Conservation (phyloP, 2,329 filamentous ascomycete species). For the Hortaea sp. region DNA sequence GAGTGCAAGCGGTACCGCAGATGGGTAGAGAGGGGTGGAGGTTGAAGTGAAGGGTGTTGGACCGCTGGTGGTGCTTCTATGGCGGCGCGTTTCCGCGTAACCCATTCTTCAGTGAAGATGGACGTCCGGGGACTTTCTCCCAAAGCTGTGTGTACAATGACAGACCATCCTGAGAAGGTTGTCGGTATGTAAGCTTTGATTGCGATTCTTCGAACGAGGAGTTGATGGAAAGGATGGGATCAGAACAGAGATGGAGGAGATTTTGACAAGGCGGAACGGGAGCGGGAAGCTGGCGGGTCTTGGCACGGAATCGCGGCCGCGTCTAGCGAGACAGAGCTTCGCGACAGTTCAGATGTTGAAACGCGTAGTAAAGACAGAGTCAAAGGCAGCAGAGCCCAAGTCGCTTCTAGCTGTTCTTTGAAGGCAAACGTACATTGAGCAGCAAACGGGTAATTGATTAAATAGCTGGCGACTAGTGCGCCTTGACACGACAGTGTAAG, state of each 20-base stretch:
- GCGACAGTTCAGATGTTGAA: no score
- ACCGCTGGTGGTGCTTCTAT: constrained; percentile 84
- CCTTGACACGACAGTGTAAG: no score
- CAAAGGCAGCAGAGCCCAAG: no score
- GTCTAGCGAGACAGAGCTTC: no score
- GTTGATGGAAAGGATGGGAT: constrained; percentile 44
- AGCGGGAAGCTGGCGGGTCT: constrained; percentile 11
- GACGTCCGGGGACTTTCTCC: constrained; percentile 99
- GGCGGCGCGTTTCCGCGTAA: constrained; percentile 97
- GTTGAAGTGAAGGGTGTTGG: constrained; percentile 52
- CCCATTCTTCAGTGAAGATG: constrained; percentile 37
- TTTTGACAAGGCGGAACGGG: constrained; percentile 4
- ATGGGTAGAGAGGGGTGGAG: constrained; percentile 34
- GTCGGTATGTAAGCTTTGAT: constrained; percentile 94
- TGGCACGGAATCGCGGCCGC: neutral
- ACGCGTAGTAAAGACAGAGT: no score
- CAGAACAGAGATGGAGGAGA: constrained; percentile 9
- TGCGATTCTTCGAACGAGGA: constrained; percentile 99
- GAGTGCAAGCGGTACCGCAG: constrained; percentile 46
- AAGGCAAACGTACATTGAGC: no score
- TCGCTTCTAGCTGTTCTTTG: no score
- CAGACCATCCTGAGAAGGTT: constrained; percentile 35
- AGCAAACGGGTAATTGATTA: no score
- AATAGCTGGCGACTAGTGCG: no score
- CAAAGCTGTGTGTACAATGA: constrained; percentile 58